phyloP scores from a whole-genome alignment of 164 flowering plant genomes.

The Stephania yunnanensis region DNA sequence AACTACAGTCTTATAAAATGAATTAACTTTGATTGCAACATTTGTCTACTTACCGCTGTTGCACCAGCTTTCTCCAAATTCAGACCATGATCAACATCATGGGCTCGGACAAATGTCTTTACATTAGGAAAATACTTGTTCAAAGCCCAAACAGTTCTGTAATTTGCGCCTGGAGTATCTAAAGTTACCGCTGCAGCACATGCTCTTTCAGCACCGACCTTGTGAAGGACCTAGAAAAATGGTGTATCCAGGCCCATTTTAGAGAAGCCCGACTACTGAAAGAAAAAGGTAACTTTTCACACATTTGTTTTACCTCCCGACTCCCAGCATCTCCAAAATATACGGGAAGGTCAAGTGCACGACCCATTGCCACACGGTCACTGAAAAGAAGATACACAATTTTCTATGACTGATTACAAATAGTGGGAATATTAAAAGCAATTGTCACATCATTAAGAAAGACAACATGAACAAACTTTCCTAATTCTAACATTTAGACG shows the following conservation, averaged over 20 bases:
- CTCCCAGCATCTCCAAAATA: slow-evolving; percentile 99
- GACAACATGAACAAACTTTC: neutral
- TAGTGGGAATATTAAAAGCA: neutral
- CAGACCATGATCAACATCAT: slow-evolving; percentile 98
- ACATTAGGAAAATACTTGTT: slow-evolving; percentile 95
- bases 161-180: slow-evolving; percentile 98
- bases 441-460: neutral
- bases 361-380: slow-evolving; percentile 93
- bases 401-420: neutral
- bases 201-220: slow-evolving; percentile 97
- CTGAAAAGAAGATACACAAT: slow-evolving; percentile 31
- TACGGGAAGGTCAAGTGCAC: slow-evolving; percentile 96
- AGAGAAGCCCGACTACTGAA: slow-evolving; percentile 6
- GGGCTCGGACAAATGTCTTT: slow-evolving; percentile 99
- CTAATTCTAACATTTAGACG: neutral
- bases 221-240: slow-evolving; percentile 73
- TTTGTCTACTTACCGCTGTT: slow-evolving; percentile 66
- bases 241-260: slow-evolving; percentile 13
- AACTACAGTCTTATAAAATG: neutral
- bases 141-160: slow-evolving; percentile 98
- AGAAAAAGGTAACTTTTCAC: neutral
- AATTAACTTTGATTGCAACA: neutral
- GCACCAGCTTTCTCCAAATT: slow-evolving; percentile 99
- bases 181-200: slow-evolving; percentile 97
- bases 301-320: slow-evolving; percentile 61